Evolutionary conservation across 2,329 filamentous ascomycete species (phyloP).

Genomic region (Stagonosporopsis cucurbitacearum): DNA sequence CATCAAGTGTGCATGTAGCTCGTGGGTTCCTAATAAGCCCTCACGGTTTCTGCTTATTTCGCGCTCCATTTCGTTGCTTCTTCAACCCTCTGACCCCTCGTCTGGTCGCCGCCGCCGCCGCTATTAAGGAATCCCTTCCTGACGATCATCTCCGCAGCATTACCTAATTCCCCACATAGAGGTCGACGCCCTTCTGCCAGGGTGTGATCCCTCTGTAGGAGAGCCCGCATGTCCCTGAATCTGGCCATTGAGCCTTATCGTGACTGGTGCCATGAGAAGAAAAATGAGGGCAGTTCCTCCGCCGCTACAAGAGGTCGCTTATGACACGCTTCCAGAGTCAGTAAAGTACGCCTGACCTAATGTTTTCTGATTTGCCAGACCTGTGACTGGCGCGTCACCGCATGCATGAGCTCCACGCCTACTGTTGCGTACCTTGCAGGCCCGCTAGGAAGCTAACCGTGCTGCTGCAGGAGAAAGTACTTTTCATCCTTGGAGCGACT

Average conservation of each 20-base stretch:
- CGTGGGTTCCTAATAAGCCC: constrained; percentile 23
- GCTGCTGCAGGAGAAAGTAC: constrained; percentile 63
- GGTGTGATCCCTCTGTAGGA: constrained; percentile 17
- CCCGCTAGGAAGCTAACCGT: constrained; percentile 28
- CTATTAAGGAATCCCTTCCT: constrained; percentile 18
- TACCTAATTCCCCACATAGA: constrained; percentile 14
- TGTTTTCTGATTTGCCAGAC: constrained; percentile 22
- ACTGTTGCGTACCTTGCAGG: constrained; percentile 39
- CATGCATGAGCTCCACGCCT: constrained; percentile 34
- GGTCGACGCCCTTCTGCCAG: constrained; percentile 23
- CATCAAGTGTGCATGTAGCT: constrained; percentile 28
- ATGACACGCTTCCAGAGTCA: constrained; percentile 51
- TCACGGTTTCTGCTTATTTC: constrained; percentile 17
- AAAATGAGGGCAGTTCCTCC: constrained; percentile 31
- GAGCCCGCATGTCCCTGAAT: constrained; percentile 20
- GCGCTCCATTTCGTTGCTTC: constrained; percentile 9
- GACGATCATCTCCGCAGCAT: constrained; percentile 14
- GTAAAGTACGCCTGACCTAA: constrained; percentile 50
- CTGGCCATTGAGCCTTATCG: constrained; percentile 18
- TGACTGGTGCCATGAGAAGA: constrained; percentile 37
- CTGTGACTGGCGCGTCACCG: constrained; percentile 31
- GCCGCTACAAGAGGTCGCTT: constrained; percentile 49
- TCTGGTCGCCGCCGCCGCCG: constrained; percentile 2
- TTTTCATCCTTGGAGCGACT: constrained; percentile 76
- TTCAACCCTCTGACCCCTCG: constrained; percentile 12